Percentiles rank a stretch among this genome's conserved stretches.
phyloP scores from a whole-genome alignment of 164 flowering plant genomes.

The Kalanchoe fedtschenkoi region DNA sequence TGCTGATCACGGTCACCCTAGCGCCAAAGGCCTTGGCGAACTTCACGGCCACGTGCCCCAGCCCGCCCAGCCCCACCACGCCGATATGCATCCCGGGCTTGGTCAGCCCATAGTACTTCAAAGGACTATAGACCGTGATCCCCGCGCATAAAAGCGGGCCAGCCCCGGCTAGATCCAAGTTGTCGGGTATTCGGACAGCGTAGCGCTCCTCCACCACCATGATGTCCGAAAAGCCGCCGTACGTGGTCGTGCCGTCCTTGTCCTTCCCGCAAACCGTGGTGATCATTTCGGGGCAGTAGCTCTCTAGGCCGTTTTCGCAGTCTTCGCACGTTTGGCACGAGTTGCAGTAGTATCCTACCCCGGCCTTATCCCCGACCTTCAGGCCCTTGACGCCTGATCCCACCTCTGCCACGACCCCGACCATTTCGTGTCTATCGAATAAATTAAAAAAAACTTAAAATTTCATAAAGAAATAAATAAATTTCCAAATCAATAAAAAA shows the following conservation, averaged over 20 bases:
- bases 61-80: slow-evolving; percentile 51
- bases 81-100: slow-evolving; percentile 35
- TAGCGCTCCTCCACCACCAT: slow-evolving; percentile 27
- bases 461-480: too few species aligned
- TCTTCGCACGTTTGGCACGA: slow-evolving; percentile 20
- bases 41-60: slow-evolving; percentile 51
- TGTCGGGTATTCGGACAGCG: slow-evolving; percentile 31
- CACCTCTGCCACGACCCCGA: slow-evolving; percentile 27
- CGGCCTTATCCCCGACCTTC: slow-evolving; percentile 24
- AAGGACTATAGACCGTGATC: slow-evolving; percentile 37
- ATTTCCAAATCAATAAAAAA: background rate
- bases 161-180: slow-evolving; percentile 27
- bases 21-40: slow-evolving; percentile 49
- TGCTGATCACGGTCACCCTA: slow-evolving; percentile 64
- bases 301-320: slow-evolving; percentile 12
- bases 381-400: slow-evolving; percentile 19
- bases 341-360: slow-evolving; percentile 24
- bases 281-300: slow-evolving; percentile 23
- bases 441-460: too few species aligned
- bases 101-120: slow-evolving; percentile 26
- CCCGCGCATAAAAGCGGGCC: slow-evolving; percentile 45
- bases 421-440: slow-evolving; percentile 34
- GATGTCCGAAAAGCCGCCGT: slow-evolving; percentile 31
- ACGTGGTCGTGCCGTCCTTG: slow-evolving; percentile 20
- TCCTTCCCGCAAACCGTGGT: slow-evolving; percentile 14